Evolutionary conservation across 176 grass and related monocot species (phyloP), one percentile per base, ranked within the genome.

Genomic region (Puya raimondii): DNA sequence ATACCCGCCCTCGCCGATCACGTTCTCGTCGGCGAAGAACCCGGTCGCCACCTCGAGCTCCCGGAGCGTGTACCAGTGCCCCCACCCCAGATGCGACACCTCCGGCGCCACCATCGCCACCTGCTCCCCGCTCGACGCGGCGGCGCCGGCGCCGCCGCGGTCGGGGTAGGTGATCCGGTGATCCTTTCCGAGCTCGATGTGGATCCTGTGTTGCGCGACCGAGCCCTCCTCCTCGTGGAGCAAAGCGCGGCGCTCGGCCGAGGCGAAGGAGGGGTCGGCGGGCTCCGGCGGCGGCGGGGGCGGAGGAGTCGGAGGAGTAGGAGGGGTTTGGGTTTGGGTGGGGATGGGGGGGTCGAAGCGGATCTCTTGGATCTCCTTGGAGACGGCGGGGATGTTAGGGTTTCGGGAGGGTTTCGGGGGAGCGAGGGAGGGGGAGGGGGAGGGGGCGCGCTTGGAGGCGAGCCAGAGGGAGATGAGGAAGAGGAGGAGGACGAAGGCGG

Each of bases 351-450:
- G 75, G 4, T 88, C 79, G 73, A 88, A 75, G 47, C 88, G 70
- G 68, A 97, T 91, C 81, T 92, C 93, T 85, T 90, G 93, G 81
- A 97, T 97, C 76, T 92, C 93, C 75, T 90, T 97, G 49, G 93
- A 97, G n/a, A 87, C 68, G 22, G 70, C 69, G 64, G 89, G 89
- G 84, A 96, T 96, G 27, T 68, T 76, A 33, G 84, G 9, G 0
- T 85, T 71, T 16, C 77, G 71, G 57, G 4, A 33, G 26, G 83
- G 1, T 1, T 27, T 11, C 1, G 53, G 25, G 53, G 56, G 64
- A 1, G 63, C 2, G 29, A 0, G 33, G 33, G 33, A 7, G 6
- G 33, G 33, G 33, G 51, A 47, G 11, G 64, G 73, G 27, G 79
- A 29, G 22, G 64, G 68, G 3, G 67, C 74, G 0, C 84, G 71